Evolutionary conservation across 179 eudicot genomes (phyloP), one percentile per base, ranked within the genome.

Genomic region (Spinacia oleracea): DNA sequence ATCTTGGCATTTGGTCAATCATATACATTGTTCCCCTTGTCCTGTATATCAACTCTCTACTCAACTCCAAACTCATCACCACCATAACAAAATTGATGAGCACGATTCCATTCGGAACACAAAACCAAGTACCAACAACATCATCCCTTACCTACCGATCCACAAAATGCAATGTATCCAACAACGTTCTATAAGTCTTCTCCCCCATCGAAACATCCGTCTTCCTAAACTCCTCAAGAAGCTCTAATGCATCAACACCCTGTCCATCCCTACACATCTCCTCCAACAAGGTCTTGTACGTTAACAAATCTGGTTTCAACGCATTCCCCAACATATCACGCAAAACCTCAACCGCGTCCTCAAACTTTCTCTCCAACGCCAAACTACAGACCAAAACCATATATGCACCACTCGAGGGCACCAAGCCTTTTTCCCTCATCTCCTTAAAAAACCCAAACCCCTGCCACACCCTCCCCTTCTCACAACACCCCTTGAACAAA

Each of bases 211-310:
- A 45, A 15, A 63, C 81, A 81, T 95, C 97, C 86, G 78, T 87
- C 89, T 88, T 89, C 81, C 91, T 87, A 21, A 91, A 72, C 71
- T 87, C 89, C 80, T 93, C 95, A 38, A 95, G 89, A 78, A 91
- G 82, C 70, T 95, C 91, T 32, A 91, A 86, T 11, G 95, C 97
- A 70, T 86, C 91, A 48, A 81, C 66, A 9, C 92, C 92, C 82
- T 74, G 90, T 68, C 97, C 93, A 75, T 86, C 93, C 84, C 93
- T 81, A 89, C 97, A 93, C 88, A 95, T 53, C 78, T 89, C 98
- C 75, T 90, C 97, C 84, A 95, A 75, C 67, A 95, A 51, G 12
- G 97, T 93, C 80, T 78, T 89, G 81, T 95, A 95, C 0, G 95
- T 90, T 82, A 95, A 84, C 82, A 89, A 69, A 87, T 95, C 98